Conservation (phyloP, 2,329 filamentous ascomycete species). For the Anisogramma anomala region DNA sequence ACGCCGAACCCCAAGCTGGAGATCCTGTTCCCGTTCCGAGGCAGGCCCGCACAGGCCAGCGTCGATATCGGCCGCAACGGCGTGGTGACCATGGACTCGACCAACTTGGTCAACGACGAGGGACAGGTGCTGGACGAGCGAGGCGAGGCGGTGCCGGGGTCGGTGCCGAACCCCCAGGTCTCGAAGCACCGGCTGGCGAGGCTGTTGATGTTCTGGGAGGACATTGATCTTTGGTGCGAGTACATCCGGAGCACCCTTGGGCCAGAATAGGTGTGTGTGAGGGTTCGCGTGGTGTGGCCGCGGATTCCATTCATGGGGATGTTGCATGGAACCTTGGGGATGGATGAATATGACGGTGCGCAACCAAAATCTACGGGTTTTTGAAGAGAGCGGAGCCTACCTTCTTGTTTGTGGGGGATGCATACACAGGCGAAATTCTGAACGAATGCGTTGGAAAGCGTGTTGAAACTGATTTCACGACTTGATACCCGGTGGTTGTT, state of each 20-base stretch:
- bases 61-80: slow-evolving; percentile 50
- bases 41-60: slow-evolving; percentile 39
- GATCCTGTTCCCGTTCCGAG: slow-evolving; percentile 41
- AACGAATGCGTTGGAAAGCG: too few species aligned
- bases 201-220: slow-evolving; percentile 38
- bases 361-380: too few species aligned
- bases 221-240: slow-evolving; percentile 42
- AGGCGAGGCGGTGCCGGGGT: slow-evolving; percentile 22
- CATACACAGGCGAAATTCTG: too few species aligned
- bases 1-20: slow-evolving; percentile 35
- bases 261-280: slow-evolving; percentile 11
- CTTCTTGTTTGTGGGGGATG: too few species aligned
- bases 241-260: slow-evolving; percentile 33
- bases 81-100: slow-evolving; percentile 43
- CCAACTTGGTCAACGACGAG: slow-evolving; percentile 36
- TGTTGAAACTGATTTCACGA: too few species aligned
- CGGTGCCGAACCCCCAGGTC: slow-evolving; percentile 5
- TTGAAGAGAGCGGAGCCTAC: too few species aligned
- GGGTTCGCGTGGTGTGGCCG: background rate
- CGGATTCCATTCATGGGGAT: too few species aligned
- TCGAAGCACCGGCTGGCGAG: slow-evolving; percentile 32
- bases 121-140: slow-evolving; percentile 15
- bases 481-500: too few species aligned
- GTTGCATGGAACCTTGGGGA: too few species aligned
- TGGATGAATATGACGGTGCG: too few species aligned